Conservation (phyloP, 768 basidiomycete species). For the Boletellus emodensis region DNA sequence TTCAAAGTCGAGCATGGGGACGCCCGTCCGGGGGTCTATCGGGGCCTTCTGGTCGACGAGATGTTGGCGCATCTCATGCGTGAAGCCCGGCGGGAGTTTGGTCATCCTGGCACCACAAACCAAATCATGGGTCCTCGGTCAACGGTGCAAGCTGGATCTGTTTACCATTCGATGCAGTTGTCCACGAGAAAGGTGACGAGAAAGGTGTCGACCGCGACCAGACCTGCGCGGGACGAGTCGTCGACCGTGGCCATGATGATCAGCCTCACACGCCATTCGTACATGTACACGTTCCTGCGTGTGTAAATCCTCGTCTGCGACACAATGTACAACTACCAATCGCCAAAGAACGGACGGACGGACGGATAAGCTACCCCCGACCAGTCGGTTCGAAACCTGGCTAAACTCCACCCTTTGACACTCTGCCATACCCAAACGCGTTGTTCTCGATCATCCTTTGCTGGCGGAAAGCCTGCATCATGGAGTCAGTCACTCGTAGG, state of each 20-base stretch:
- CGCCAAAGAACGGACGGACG: too few species aligned
- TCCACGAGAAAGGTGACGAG: conserved; percentile 68
- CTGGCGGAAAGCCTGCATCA: conserved; percentile 63
- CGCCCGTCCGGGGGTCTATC: conserved; percentile 43
- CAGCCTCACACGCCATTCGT: not conserved
- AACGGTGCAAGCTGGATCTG: not conserved
- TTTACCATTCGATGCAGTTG: conserved; percentile 75
- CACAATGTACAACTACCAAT: too few species aligned
- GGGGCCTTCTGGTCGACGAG: conserved; percentile 45
- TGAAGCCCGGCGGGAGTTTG: conserved; percentile 73
- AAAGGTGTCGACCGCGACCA: conserved; percentile 35
- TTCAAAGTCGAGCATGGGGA: conserved; percentile 68
- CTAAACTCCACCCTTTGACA: conserved; percentile 23
- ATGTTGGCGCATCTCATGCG: conserved; percentile 66
- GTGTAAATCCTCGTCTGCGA: not conserved
- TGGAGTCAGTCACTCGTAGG: not conserved
- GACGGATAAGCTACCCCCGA: too few species aligned
- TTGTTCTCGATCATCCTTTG: conserved; percentile 67
- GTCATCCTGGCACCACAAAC: conserved; percentile 55
- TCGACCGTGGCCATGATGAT: conserved; percentile 10
- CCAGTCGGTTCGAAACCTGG: too few species aligned
- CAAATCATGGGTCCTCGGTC: too few species aligned
- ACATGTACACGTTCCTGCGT: conserved; percentile 8
- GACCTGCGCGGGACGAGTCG: conserved; percentile 14
- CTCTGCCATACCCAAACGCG: conserved; percentile 58